Evolutionary conservation across 78 protist species (phyloP).

Genomic region (Ministeria vibrans): DNA sequence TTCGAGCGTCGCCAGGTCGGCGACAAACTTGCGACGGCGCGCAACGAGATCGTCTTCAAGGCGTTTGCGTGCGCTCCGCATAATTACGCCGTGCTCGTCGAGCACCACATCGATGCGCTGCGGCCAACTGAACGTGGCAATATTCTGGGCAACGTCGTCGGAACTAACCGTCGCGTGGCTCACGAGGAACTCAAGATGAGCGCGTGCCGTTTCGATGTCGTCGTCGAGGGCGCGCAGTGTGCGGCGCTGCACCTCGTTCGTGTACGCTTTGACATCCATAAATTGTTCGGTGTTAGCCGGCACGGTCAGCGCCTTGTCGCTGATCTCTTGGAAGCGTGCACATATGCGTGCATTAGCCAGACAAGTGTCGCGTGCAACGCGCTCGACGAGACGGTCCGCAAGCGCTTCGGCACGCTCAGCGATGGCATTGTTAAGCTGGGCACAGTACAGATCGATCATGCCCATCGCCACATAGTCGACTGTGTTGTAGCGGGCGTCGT

Average conservation of each 20-base stretch:
- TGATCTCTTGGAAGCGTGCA: background rate
- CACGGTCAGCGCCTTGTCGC: background rate
- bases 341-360: background rate
- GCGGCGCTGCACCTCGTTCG: background rate
- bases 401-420: background rate
- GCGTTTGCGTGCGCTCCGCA: background rate
- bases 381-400: background rate
- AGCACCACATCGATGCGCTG: background rate
- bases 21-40: conserved; percentile 7
- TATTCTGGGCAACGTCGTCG: background rate
- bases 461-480: background rate
- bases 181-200: background rate
- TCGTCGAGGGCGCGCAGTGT: background rate
- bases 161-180: background rate
- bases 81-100: background rate
- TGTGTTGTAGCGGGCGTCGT: background rate
- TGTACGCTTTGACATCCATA: background rate
- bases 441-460: background rate
- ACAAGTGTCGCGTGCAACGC: background rate
- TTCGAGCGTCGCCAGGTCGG: background rate
- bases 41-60: background rate
- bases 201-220: background rate
- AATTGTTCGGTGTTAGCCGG: background rate
- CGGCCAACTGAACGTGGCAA: background rate
- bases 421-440: background rate